Base-by-base conservation (phyloP, 495 filamentous ascomycete genomes). In the Amniculicola lignicola region DNA sequence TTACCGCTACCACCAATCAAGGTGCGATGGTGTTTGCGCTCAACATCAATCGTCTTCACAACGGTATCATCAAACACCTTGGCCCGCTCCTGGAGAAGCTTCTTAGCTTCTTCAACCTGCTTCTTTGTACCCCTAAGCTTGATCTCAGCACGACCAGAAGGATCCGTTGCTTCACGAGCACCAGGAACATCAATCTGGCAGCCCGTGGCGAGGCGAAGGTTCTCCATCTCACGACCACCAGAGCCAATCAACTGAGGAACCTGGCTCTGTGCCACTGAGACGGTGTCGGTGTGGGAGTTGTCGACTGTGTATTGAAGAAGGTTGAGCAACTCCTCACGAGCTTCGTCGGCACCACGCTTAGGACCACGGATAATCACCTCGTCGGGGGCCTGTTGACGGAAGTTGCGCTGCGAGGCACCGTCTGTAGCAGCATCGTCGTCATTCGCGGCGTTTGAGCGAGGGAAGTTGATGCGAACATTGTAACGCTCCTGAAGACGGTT, bases 391-490 rank as follows among this genome's bases (percentile, higher is more conserved):
- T 96, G 92, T 63, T 72, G 35, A 31, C 86, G 84, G 45, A 76
- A 78, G 40, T 75, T 71, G 59, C 82, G 84, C 39, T 73, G 62
- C 4, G 61, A 62, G 29, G 69, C 70, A 31, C 85, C 87, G 49
- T 75, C 75, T 54, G 94, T 90, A 57, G 86, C 91, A 29, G 78
- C 76, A 33, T 76, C 79, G 66, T 91, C 91, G 54, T 94, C 91
- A 53, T 79, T 82, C 37, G 67, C 36, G 21, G 77, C 74, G n/a
- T 77, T 70, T 2, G 82, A 83, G 19, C 87, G 82, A 36, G 93
- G 93, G 76, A 99, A 97, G 69, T 94, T 89, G 57, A 99, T 89
- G 46, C 90, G 85, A 35, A 96, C 91, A 56, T 85, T 83, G 75
- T 97, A 96, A 36, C 89, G 83, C 38, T 86, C 86, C 70, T 95